A percentile compares a stretch with the other conserved stretches of the same genome.
Conservation (phyloP, 495 filamentous ascomycete species). For the Tuber borchii region DNA sequence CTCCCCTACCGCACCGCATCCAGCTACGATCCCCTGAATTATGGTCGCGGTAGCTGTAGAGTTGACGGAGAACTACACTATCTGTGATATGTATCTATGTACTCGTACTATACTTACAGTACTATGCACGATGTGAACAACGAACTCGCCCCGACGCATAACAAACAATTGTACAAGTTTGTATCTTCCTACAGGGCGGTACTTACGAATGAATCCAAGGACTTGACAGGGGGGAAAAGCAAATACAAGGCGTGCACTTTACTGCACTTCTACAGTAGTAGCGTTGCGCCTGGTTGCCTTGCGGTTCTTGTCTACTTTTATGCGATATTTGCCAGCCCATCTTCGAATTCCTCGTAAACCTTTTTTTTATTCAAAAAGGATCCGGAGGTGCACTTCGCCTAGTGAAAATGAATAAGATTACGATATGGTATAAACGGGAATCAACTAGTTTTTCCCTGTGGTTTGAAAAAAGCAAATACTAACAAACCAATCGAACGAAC, state of each 20-base stretch:
- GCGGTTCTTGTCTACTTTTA: neutral
- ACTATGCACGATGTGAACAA: neutral
- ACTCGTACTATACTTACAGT: too few species aligned
- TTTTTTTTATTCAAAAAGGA: neutral
- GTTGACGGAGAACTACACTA: neutral
- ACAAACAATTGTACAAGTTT: neutral
- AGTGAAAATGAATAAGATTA: neutral
- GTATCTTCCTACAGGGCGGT: neutral
- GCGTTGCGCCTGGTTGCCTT: neutral
- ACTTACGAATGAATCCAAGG: too few species aligned
- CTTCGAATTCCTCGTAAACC: neutral
- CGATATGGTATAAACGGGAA: neutral
- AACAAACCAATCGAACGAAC: neutral
- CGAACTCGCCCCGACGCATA: neutral
- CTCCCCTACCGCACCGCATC: constrained; percentile 8
- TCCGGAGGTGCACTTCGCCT: neutral
- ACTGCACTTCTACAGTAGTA: neutral
- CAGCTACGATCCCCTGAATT: neutral
- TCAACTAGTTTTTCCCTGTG: neutral
- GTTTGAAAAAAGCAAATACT: neutral
- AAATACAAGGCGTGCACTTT: too few species aligned
- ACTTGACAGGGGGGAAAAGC: too few species aligned
- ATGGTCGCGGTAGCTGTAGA: neutral
- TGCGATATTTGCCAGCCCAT: neutral
- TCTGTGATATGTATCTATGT: neutral